phyloP scores from a whole-genome alignment of 2,329 filamentous ascomycete genomes.

The Ascochyta lentis region DNA sequence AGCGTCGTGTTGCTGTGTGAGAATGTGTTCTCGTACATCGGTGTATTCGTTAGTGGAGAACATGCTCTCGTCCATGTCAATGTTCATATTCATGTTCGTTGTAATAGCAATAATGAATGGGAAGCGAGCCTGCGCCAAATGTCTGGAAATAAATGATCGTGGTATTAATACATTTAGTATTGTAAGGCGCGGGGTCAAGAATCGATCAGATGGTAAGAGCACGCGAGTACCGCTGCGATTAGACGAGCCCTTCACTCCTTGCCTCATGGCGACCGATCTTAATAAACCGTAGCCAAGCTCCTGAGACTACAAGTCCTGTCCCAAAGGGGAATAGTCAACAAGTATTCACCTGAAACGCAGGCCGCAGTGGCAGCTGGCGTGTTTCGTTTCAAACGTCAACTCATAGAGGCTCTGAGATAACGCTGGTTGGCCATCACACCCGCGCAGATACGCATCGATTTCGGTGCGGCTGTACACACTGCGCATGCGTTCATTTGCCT shows the following conservation, averaged over 20 bases:
- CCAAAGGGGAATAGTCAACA: slow-evolving; percentile 1
- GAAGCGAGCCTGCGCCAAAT: slow-evolving; percentile 11
- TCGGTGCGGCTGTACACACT: slow-evolving; percentile 5
- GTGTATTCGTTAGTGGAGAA: not conserved
- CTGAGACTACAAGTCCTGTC: slow-evolving; percentile 9
- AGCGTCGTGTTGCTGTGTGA: not conserved
- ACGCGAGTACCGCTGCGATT: slow-evolving; percentile 1
- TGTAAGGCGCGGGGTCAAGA: not conserved
- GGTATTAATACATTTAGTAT: not conserved
- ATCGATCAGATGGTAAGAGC: not conserved
- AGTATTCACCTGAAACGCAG: slow-evolving; percentile 17
- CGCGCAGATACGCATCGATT: not conserved
- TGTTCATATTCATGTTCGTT: not conserved
- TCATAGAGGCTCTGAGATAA: not conserved
- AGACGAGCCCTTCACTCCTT: slow-evolving; percentile 9
- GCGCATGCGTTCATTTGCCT: slow-evolving; percentile 1
- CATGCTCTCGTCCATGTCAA: not conserved
- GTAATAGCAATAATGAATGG: not conserved
- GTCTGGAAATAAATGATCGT: not conserved
- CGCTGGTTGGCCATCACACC: not conserved
- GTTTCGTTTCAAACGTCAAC: slow-evolving; percentile 17
- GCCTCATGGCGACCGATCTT: slow-evolving; percentile 12
- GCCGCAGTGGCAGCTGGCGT: slow-evolving; percentile 7
- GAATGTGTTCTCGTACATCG: not conserved
- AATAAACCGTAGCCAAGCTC: slow-evolving; percentile 3